Conservation (phyloP, 768 basidiomycete species). For the Lentinula edodes region DNA sequence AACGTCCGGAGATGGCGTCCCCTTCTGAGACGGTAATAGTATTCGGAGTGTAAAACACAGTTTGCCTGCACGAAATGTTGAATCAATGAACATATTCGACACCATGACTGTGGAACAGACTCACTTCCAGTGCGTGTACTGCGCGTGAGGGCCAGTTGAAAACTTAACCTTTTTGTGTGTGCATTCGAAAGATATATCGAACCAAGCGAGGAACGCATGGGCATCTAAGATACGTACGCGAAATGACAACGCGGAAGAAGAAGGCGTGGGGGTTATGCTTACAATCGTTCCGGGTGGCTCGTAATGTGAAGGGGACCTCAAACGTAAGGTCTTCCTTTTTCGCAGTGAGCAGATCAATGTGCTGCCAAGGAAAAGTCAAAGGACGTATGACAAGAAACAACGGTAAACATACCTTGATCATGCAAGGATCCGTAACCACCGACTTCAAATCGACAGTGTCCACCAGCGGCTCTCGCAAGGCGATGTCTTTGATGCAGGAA, state of each 20-base stretch:
- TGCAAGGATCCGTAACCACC: conserved; percentile 88
- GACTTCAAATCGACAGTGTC: conserved; percentile 98
- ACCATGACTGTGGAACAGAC: conserved; percentile 23
- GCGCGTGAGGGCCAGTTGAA: conserved; percentile 95
- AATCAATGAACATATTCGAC: background rate
- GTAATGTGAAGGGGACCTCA: conserved; percentile 70
- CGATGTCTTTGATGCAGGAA: conserved; percentile 99
- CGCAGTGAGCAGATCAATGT: conserved; percentile 85
- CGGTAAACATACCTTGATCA: conserved; percentile 62
- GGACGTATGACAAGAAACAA: background rate
- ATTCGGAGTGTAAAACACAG: conserved; percentile 93
- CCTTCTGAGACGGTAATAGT: conserved; percentile 67
- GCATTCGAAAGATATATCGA: conserved; percentile 92
- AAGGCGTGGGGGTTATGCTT: conserved; percentile 20
- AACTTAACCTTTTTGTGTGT: conserved; percentile 95
- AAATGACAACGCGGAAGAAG: background rate
- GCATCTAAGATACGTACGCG: conserved; percentile 50
- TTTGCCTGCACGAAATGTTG: conserved; percentile 55
- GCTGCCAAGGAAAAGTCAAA: conserved; percentile 33
- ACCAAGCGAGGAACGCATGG: conserved; percentile 99
- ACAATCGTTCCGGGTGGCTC: conserved; percentile 90
- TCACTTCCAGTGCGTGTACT: conserved; percentile 96
- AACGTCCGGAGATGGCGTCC: conserved; percentile 64
- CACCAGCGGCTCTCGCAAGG: conserved; percentile 91
- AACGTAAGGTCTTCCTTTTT: conserved; percentile 96